Base-by-base conservation (phyloP, 179 eudicot genomes). In the Beta macrorhiza region DNA sequence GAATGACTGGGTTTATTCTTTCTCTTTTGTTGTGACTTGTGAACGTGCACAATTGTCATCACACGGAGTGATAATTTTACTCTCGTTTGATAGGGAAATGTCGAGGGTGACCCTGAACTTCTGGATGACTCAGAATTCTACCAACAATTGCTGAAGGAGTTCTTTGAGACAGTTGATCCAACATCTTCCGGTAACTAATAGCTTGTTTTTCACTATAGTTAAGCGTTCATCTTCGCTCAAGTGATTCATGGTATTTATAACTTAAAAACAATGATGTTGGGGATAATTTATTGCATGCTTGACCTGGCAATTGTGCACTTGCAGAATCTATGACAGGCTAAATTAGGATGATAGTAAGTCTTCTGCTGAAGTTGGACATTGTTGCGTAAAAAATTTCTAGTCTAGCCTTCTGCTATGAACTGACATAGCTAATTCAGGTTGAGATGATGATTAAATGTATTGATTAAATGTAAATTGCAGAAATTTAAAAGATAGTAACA, bases 121-220 rank as follows among this genome's bases (percentile, higher is more conserved):
- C 82, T 95, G 81, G 95, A 93, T 72, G 99, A 95, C 88, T 85
- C 93, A 3, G 98, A 92, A n/a, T 95, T 95, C 67, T 93, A 93
- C 81, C 98, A 93, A 84, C 98, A 93, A 74, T 84, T 95, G 78
- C 83, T 95, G 83, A 95, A 90, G 83, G 99, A 95, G 82, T 95
- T 95, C 81, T 89, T 95, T 76, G 97, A 92, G 87, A 86, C 94
- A 56, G 52, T 90, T 81, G 93, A 93, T 63, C 90, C 93, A 53
- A 57, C 90, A 62, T 85, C 98, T 57, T 89, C 97, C 73, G 97
- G 99, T 95, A 89, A 81, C 76, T 72, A 6, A 12, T 64, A 1
- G 5, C 14, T 67, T 56, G 47, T 47, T 81, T 61, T 25, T 62
- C 65, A 9, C 45, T 25, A 37, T 75, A 5, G 57, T n/a, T n/a